Conservation (phyloP, 371 early-diverging fungal genomes). For the Zychaea mexicana region DNA sequence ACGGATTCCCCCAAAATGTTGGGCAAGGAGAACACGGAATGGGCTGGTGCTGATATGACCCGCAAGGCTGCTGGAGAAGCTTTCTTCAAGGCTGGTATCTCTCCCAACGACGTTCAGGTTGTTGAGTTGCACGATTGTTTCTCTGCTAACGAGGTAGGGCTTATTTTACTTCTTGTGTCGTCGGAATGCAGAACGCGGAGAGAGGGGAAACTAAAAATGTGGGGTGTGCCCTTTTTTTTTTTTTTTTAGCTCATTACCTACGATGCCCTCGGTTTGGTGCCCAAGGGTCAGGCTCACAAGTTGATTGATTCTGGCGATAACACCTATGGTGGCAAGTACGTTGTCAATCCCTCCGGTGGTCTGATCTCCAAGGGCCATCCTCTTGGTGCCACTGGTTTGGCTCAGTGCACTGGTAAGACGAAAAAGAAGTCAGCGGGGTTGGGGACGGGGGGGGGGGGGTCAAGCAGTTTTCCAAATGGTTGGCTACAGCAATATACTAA, state of each 20-base stretch:
- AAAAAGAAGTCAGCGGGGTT: too few species aligned
- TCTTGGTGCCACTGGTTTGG: constrained; percentile 81
- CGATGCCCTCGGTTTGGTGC: constrained; percentile 74
- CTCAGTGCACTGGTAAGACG: constrained; percentile 70
- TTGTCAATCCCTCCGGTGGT: constrained; percentile 81
- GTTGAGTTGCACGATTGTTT: constrained; percentile 86
- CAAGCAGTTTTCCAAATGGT: too few species aligned
- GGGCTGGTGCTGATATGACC: constrained; percentile 80
- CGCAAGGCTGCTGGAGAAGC: constrained; percentile 64
- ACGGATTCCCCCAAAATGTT: constrained; percentile 72
- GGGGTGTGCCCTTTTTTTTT: not conserved
- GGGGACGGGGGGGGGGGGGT: not conserved
- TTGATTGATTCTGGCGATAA: constrained; percentile 60
- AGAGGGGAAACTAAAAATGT: not conserved
- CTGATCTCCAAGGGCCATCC: constrained; percentile 86
- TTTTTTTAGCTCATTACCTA: constrained; percentile 63
- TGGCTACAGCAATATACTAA: too few species aligned
- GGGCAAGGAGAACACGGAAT: constrained; percentile 59
- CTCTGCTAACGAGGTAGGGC: constrained; percentile 70
- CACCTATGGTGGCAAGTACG: constrained; percentile 66
- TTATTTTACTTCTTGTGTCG: not conserved
- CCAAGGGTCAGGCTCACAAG: constrained; percentile 66
- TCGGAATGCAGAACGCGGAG: not conserved
- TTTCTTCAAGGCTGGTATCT: constrained; percentile 61
- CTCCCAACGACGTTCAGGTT: constrained; percentile 67